Conservation (phyloP, 1,284 basidiomycete species). For the Cryptococcus maquisensis region DNA sequence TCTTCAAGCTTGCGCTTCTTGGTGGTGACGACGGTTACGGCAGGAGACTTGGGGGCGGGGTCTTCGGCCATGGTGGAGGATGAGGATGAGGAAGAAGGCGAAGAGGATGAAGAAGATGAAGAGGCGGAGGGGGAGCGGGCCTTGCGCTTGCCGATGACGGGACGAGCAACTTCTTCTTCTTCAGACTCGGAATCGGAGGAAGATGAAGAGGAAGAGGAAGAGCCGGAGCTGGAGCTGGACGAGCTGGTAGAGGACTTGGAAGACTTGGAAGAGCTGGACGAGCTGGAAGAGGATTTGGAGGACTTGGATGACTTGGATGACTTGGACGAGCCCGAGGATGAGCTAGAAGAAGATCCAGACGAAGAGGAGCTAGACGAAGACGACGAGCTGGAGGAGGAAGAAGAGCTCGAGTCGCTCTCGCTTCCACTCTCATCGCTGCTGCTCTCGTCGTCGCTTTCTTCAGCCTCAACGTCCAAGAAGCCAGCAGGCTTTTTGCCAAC, state of each 20-base stretch:
- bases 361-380: slow-evolving; percentile 13
- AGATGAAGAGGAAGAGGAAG: slow-evolving; percentile 36
- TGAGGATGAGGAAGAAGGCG: slow-evolving; percentile 27
- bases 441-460: slow-evolving; percentile 9
- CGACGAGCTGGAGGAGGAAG: slow-evolving; percentile 3
- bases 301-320: no score
- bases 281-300: slow-evolving; percentile 7
- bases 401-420: slow-evolving; percentile 1
- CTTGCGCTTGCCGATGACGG: slow-evolving; percentile 31
- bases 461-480: slow-evolving; percentile 31
- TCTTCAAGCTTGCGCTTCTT: slow-evolving; percentile 33
- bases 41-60: slow-evolving; percentile 7
- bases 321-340: slow-evolving; percentile 1
- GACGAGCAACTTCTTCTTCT: slow-evolving; percentile 12
- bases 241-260: slow-evolving; percentile 14
- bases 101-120: slow-evolving; percentile 29
- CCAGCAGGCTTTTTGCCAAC: slow-evolving; percentile 13
- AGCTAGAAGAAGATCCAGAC: slow-evolving; percentile 10
- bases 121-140: slow-evolving; percentile 32
- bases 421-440: slow-evolving; percentile 12
- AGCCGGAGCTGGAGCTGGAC: slow-evolving; percentile 21
- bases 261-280: slow-evolving; percentile 14
- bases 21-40: slow-evolving; percentile 26
- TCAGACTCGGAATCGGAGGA: slow-evolving; percentile 19
- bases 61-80: slow-evolving; percentile 33